phyloP scores from a whole-genome alignment of 1,139 yeast genomes.

The Arxiozyma heterogenica region DNA sequence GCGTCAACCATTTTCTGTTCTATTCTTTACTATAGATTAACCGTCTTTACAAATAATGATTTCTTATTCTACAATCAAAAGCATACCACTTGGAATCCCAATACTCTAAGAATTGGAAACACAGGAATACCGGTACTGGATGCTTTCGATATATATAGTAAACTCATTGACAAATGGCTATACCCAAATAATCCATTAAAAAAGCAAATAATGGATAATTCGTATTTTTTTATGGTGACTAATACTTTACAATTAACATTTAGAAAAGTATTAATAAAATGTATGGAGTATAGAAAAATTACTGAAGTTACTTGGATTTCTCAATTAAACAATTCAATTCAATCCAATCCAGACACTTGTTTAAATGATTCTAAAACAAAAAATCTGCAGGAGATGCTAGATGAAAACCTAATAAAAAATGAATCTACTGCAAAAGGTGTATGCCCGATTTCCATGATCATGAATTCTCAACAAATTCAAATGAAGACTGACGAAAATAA shows the following conservation, averaged over 20 bases:
- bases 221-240: conserved; percentile 9
- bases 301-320: conserved; percentile 14
- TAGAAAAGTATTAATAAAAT: conserved; percentile 13
- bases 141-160: conserved; percentile 10
- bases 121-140: conserved; percentile 5
- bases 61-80: conserved; percentile 4
- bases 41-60: conserved; percentile 11
- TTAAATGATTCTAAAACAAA: not conserved
- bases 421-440: not conserved
- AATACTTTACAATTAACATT: conserved; percentile 12
- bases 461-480: not conserved
- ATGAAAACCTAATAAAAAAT: not conserved
- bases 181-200: conserved; percentile 4
- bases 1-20: conserved; percentile 4
- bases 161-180: conserved; percentile 11
- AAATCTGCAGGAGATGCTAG: not conserved
- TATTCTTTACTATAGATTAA: conserved; percentile 13
- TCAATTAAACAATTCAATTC: conserved; percentile 3
- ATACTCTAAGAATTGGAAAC: conserved; percentile 5
- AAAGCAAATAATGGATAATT: conserved; percentile 7
- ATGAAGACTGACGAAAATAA: not conserved
- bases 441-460: not conserved
- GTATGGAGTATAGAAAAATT: conserved; percentile 11
- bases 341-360: not conserved
- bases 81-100: conserved; percentile 7